Conservation (phyloP, 1,284 basidiomycete genomes). For the Trichosporon sp. region DNA sequence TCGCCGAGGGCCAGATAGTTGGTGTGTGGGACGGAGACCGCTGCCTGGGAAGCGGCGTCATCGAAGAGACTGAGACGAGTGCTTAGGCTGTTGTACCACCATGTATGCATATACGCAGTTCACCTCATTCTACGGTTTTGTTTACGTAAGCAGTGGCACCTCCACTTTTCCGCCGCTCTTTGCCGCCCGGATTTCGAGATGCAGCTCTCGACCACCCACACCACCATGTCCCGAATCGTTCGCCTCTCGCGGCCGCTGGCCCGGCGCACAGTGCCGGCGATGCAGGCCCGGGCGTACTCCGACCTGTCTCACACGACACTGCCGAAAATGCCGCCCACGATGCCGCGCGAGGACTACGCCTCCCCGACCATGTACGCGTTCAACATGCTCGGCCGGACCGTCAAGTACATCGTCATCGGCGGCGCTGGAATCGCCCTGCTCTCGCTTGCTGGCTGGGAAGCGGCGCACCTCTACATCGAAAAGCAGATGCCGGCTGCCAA, state of each 20-base stretch:
- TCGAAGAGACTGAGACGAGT: constrained; percentile 54
- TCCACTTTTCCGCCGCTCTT: constrained; percentile 14
- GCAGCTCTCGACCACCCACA: background rate
- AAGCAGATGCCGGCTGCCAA: constrained; percentile 60
- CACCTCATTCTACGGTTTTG: background rate
- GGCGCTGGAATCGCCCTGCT: constrained; percentile 53
- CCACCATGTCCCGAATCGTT: constrained; percentile 16
- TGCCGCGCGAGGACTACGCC: constrained; percentile 54
- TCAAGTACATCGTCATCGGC: constrained; percentile 49
- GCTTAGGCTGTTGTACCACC: constrained; percentile 20
- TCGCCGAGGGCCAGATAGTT: constrained; percentile 79
- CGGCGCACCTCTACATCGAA: constrained; percentile 72
- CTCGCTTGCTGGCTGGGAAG: constrained; percentile 59
- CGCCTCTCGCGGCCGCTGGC: constrained; percentile 11
- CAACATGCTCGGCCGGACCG: constrained; percentile 42
- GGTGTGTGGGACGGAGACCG: constrained; percentile 72
- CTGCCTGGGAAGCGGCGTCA: constrained; percentile 82
- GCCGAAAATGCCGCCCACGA: constrained; percentile 41
- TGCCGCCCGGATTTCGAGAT: constrained; percentile 14
- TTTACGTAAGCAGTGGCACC: background rate
- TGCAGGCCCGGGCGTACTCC: constrained; percentile 5
- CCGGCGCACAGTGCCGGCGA: background rate
- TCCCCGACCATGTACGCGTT: constrained; percentile 52
- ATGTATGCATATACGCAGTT: constrained; percentile 15
- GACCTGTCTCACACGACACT: constrained; percentile 28